Evolutionary conservation across 768 basidiomycete genomes (phyloP).

Genomic region (Dacryopinax spathularia): DNA sequence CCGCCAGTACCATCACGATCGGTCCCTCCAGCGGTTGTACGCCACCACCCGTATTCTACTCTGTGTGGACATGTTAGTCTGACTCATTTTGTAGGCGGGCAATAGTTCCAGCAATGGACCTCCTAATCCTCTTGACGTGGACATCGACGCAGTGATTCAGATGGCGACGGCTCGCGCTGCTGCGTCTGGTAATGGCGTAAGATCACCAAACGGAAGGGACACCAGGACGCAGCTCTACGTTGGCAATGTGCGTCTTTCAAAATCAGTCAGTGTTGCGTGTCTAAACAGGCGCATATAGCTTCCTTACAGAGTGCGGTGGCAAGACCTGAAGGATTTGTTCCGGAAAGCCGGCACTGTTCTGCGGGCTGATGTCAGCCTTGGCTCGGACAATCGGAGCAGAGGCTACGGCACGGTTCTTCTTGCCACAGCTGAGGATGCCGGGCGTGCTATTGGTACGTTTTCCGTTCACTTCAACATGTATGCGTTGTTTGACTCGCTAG

Average conservation of each 20-base stretch:
- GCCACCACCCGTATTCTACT: no score
- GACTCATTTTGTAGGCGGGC: background rate
- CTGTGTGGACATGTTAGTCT: no score
- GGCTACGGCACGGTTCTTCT: constrained; percentile 91
- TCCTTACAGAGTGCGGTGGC: constrained; percentile 95
- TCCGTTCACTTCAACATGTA: background rate
- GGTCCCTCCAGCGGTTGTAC: background rate
- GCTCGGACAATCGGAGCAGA: constrained; percentile 80
- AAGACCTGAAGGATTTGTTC: constrained; percentile 97
- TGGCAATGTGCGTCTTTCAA: constrained; percentile 58
- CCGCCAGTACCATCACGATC: background rate
- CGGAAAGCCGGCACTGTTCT: constrained; percentile 84
- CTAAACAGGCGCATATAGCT: constrained; percentile 36
- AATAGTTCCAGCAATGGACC: background rate
- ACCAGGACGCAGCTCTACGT: constrained; percentile 92
- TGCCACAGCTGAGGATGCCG: constrained; percentile 87
- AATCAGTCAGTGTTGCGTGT: constrained; percentile 4
- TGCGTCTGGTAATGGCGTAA: background rate
- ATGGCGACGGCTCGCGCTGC: constrained; percentile 45
- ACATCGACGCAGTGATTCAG: constrained; percentile 85
- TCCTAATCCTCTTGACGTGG: constrained; percentile 41
- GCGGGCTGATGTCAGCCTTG: constrained; percentile 44
- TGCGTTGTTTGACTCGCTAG: background rate
- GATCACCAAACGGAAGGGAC: constrained; percentile 39
- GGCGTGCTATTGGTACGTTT: constrained; percentile 54